These are phyloP conservation scores for Talaromyces sp. DNA, from an alignment of 2,329 filamentous ascomycete species.

Conservation along the genomic window DNA sequence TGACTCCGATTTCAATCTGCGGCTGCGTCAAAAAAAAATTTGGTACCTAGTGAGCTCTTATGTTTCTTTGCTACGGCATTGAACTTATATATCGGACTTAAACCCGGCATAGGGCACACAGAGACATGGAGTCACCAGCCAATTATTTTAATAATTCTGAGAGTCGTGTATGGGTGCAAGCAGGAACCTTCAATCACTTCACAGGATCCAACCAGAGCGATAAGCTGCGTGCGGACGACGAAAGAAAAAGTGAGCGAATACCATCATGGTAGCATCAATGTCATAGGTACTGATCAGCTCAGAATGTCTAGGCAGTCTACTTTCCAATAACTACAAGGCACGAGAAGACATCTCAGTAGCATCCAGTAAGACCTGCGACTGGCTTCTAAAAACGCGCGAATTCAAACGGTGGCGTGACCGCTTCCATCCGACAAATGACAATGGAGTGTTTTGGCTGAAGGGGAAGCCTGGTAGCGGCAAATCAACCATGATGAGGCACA, in stretches of 20 bases:
- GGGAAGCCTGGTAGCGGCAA: constrained; percentile 44
- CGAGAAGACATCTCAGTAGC: background rate
- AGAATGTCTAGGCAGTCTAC: background rate
- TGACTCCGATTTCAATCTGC: too few relatives aligned
- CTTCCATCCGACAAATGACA: constrained; percentile 13
- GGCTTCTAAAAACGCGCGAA: background rate
- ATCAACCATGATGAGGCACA: constrained; percentile 37
- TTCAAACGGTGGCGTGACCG: constrained; percentile 22
- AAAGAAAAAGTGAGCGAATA: background rate
- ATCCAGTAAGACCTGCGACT: background rate
- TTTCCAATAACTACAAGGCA: background rate
- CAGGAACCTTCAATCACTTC: background rate
- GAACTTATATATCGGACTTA: too few relatives aligned
- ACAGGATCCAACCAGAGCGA: background rate
- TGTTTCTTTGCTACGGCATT: too few relatives aligned
- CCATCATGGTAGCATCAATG: background rate
- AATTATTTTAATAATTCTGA: background rate
- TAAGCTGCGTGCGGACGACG: background rate
- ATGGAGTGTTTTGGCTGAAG: constrained; percentile 37
- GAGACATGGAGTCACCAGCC: background rate
- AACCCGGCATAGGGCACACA: background rate
- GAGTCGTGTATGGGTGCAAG: background rate
- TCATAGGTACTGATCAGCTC: background rate
- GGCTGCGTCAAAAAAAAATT: too few relatives aligned
- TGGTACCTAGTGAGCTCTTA: too few relatives aligned